Conservation (phyloP, 2,329 filamentous ascomycete species). For the Cercospora sp. region DNA sequence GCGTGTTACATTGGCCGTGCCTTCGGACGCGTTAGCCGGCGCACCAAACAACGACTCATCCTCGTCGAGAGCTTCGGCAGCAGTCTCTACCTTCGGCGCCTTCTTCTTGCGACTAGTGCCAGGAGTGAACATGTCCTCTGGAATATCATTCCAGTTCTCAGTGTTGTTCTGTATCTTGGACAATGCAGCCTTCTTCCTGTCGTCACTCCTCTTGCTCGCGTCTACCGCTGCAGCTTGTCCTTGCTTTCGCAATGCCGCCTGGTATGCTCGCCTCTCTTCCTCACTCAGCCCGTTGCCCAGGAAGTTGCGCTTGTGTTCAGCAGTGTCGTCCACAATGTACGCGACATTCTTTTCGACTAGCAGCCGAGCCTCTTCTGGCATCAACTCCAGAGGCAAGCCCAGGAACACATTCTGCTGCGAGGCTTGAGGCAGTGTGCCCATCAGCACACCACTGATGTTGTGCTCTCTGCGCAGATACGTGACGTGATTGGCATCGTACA, state of each 20-base stretch:
- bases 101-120: slow-evolving; percentile 22
- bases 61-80: slow-evolving; percentile 27
- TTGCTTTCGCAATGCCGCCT: slow-evolving; percentile 58
- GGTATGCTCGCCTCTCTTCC: slow-evolving; percentile 62
- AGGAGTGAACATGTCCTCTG: slow-evolving; percentile 39
- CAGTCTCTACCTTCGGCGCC: slow-evolving; percentile 21
- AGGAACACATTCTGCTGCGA: slow-evolving; percentile 95
- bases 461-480: slow-evolving; percentile 75
- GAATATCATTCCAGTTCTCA: slow-evolving; percentile 41
- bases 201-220: slow-evolving; percentile 51
- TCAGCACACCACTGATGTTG: slow-evolving; percentile 81
- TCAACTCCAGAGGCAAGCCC: slow-evolving; percentile 82
- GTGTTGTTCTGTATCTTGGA: slow-evolving; percentile 45
- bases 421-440: slow-evolving; percentile 85
- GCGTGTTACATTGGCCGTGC: slow-evolving; percentile 17
- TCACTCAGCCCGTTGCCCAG: slow-evolving; percentile 51
- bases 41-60: slow-evolving; percentile 36
- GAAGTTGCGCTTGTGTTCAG: slow-evolving; percentile 67
- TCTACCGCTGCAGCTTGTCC: slow-evolving; percentile 53
- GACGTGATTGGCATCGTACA: slow-evolving; percentile 84
- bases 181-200: slow-evolving; percentile 52
- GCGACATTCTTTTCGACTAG: slow-evolving; percentile 76
- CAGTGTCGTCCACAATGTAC: slow-evolving; percentile 77
- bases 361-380: slow-evolving; percentile 83
- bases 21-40: slow-evolving; percentile 27